Percentiles rank a stretch among this genome's conserved stretches.
Evolutionary conservation across 805 yeast genomes (phyloP).

Genomic region (Suhomyces kilbournensis): DNA sequence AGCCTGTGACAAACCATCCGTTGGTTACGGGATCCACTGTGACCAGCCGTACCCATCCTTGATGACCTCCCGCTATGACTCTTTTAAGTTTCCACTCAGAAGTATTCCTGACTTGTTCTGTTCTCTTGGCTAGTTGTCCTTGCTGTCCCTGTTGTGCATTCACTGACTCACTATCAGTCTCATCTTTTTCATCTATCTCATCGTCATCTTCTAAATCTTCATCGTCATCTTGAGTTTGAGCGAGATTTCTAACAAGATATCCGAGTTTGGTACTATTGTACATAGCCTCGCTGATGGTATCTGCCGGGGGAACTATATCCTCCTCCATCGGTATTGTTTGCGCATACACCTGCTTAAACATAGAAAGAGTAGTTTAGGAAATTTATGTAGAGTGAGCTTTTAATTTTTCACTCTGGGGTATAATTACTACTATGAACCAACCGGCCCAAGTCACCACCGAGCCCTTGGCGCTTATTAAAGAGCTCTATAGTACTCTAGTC

Average conservation of each 20-base stretch:
- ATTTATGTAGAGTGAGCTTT: neutral
- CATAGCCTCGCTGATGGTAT: constrained; percentile 29
- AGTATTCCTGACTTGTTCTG: neutral
- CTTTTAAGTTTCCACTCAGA: constrained; percentile 62
- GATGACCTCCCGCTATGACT: constrained; percentile 79
- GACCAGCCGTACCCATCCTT: constrained; percentile 88
- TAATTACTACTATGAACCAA: neutral
- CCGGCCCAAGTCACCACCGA: neutral
- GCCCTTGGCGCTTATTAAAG: neutral
- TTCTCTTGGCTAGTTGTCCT: neutral
- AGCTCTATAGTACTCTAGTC: neutral
- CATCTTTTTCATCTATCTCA: neutral
- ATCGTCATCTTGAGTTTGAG: neutral
- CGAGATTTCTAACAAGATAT: constrained; percentile 13
- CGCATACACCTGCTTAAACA: neutral
- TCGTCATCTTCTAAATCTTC: neutral
- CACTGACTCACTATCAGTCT: neutral
- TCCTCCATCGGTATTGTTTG: neutral
- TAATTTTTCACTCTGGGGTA: neutral
- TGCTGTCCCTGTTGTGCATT: neutral
- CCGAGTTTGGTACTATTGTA: constrained; percentile 30
- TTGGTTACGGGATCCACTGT: constrained; percentile 78
- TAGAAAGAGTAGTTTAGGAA: neutral
- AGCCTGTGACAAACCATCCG: constrained; percentile 89
- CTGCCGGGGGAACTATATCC: constrained; percentile 24